These are phyloP conservation scores for Ramularia endophylla DNA, from an alignment of 2,329 filamentous ascomycete genomes.

Conservation along the genomic window DNA sequence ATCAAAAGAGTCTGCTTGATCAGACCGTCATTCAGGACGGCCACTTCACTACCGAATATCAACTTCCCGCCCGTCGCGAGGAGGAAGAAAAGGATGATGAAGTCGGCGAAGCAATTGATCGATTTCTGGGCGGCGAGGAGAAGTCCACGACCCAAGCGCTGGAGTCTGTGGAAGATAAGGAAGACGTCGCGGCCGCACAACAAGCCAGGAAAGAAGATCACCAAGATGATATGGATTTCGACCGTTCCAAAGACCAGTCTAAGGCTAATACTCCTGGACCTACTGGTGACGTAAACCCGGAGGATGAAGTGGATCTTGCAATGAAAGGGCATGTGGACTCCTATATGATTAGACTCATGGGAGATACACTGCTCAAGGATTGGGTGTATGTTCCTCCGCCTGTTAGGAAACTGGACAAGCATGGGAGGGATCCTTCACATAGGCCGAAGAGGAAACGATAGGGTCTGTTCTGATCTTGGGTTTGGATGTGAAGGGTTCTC, in stretches of 20 bases:
- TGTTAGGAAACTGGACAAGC: conserved; percentile 30
- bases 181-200: conserved; percentile 83
- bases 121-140: conserved; percentile 64
- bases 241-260: conserved; percentile 32
- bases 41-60: conserved; percentile 91
- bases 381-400: conserved; percentile 32
- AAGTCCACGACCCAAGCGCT: conserved; percentile 64
- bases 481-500: not conserved
- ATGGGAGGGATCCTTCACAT: conserved; percentile 33
- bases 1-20: conserved; percentile 95
- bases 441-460: conserved; percentile 30
- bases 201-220: conserved; percentile 81
- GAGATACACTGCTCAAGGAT: conserved; percentile 22
- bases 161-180: conserved; percentile 84
- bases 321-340: conserved; percentile 65
- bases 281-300: conserved; percentile 24
- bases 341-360: conserved; percentile 33
- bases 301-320: conserved; percentile 47
- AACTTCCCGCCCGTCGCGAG: conserved; percentile 43
- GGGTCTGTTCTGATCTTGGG: not conserved
- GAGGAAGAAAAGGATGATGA: conserved; percentile 63
- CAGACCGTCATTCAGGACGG: conserved; percentile 98
- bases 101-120: conserved; percentile 77
- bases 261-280: conserved; percentile 32
- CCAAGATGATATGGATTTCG: conserved; percentile 77